Percentiles rank a stretch among this genome's conserved stretches.
Evolutionary conservation across 2,329 filamentous ascomycete species (phyloP).

Genomic region (Colletotrichum lini): DNA sequence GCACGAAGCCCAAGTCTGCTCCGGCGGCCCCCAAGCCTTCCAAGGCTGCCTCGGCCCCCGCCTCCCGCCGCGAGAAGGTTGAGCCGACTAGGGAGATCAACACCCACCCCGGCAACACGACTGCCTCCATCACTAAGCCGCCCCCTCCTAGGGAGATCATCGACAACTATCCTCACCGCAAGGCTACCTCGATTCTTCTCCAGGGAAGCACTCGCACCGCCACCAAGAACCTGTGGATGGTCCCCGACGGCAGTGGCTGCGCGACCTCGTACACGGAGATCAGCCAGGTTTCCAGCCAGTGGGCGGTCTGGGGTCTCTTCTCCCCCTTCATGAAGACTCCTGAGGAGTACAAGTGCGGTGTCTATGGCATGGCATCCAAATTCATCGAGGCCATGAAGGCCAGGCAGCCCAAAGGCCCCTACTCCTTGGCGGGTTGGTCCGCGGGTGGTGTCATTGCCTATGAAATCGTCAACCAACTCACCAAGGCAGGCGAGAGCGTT

Average conservation of each 20-base stretch:
- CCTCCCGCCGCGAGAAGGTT: constrained; percentile 39
- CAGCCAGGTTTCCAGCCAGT: constrained; percentile 62
- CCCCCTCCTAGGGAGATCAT: constrained; percentile 54
- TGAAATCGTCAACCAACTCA: constrained; percentile 74
- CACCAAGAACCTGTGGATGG: constrained; percentile 66
- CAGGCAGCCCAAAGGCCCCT: constrained; percentile 78
- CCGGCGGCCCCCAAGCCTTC: constrained; percentile 48
- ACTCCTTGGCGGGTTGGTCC: constrained; percentile 81
- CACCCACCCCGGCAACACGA: constrained; percentile 54
- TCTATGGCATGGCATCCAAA: constrained; percentile 68
- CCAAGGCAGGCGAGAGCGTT: constrained; percentile 69
- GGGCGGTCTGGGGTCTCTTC: constrained; percentile 69
- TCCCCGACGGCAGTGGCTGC: constrained; percentile 70
- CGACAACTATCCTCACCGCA: constrained; percentile 65
- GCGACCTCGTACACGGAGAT: constrained; percentile 79
- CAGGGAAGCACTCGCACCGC: constrained; percentile 63
- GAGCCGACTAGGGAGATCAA: constrained; percentile 47
- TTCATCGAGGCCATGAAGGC: constrained; percentile 73
- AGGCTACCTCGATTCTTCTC: constrained; percentile 61
- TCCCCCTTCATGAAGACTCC: constrained; percentile 76
- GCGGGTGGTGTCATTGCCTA: constrained; percentile 82
- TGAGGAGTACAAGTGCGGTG: constrained; percentile 68
- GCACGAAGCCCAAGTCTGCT: constrained; percentile 56
- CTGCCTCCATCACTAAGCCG: constrained; percentile 64
- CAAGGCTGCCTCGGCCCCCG: constrained; percentile 45